phyloP scores from a whole-genome alignment of 352 stramenopile genomes.

The Elongisporangium senticosum region DNA sequence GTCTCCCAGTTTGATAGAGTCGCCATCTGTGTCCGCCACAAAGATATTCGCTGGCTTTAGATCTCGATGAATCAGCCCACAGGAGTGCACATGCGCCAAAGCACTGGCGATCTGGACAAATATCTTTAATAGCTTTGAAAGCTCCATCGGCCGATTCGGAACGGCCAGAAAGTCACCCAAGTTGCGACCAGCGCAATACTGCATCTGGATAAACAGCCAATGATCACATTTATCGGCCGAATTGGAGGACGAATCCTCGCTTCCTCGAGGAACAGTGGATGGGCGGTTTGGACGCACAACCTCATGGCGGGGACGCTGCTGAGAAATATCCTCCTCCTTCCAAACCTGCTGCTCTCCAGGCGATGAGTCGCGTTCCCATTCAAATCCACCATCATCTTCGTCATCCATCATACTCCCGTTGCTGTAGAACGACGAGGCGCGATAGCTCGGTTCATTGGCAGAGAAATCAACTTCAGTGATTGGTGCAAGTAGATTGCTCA shows the following conservation, averaged over 20 bases:
- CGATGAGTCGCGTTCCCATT: slow-evolving; percentile 66
- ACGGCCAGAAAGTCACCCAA: slow-evolving; percentile 81
- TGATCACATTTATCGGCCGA: slow-evolving; percentile 68
- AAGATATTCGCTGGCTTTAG: slow-evolving; percentile 92
- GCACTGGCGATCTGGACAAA: slow-evolving; percentile 87
- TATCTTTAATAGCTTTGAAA: slow-evolving; percentile 78
- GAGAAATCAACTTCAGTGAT: slow-evolving; percentile 68
- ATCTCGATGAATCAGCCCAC: slow-evolving; percentile 88
- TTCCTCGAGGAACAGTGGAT: slow-evolving; percentile 1
- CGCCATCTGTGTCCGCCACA: slow-evolving; percentile 75
- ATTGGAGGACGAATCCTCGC: slow-evolving; percentile 43
- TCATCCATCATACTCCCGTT: slow-evolving; percentile 32
- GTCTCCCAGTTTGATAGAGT: slow-evolving; percentile 88
- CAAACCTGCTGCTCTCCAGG: slow-evolving; percentile 39
- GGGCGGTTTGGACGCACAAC: slow-evolving; percentile 4
- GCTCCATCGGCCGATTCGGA: slow-evolving; percentile 60
- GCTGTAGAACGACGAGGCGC: slow-evolving; percentile 39
- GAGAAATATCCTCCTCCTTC: slow-evolving; percentile 53
- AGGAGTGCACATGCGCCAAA: slow-evolving; percentile 88
- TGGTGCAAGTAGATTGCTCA: slow-evolving; percentile 63
- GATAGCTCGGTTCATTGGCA: slow-evolving; percentile 28
- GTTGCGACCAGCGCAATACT: slow-evolving; percentile 84
- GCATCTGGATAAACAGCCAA: slow-evolving; percentile 92
- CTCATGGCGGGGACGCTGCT: slow-evolving; percentile 8
- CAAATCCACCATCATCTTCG: slow-evolving; percentile 65